These are phyloP conservation scores for Thraustotheca clavata DNA, from an alignment of 352 stramenopile genomes.

Conservation along the genomic window DNA sequence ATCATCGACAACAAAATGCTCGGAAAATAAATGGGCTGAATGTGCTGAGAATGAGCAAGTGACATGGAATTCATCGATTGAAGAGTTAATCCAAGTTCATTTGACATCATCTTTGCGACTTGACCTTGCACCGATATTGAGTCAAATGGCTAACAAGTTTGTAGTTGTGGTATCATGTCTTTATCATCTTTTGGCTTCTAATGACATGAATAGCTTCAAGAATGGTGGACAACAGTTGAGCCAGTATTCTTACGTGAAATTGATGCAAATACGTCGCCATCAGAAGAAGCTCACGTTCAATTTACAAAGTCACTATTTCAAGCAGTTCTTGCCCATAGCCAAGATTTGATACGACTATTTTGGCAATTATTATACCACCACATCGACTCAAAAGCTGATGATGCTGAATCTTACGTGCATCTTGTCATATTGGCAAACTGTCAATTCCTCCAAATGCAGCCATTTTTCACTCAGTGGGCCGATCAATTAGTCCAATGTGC, in stretches of 20 bases:
- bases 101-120: neutral
- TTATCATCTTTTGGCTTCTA: neutral
- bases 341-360: neutral
- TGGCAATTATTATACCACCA: neutral
- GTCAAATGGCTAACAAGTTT: neutral
- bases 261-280: constrained; percentile 5
- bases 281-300: neutral
- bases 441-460: neutral
- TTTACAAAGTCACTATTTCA: neutral
- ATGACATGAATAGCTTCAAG: neutral
- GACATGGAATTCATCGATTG: neutral
- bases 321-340: neutral
- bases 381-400: neutral
- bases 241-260: neutral
- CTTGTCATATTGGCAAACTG: neutral
- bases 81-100: neutral
- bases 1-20: neutral
- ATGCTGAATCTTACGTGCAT: neutral
- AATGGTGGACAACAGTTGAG: constrained; percentile 7
- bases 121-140: neutral
- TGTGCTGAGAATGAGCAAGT: neutral
- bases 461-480: neutral
- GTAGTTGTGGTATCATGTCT: neutral
- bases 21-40: neutral
- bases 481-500: neutral